Evolutionary conservation across 805 yeast species (phyloP).

Genomic region (Candida fluviatilis): DNA sequence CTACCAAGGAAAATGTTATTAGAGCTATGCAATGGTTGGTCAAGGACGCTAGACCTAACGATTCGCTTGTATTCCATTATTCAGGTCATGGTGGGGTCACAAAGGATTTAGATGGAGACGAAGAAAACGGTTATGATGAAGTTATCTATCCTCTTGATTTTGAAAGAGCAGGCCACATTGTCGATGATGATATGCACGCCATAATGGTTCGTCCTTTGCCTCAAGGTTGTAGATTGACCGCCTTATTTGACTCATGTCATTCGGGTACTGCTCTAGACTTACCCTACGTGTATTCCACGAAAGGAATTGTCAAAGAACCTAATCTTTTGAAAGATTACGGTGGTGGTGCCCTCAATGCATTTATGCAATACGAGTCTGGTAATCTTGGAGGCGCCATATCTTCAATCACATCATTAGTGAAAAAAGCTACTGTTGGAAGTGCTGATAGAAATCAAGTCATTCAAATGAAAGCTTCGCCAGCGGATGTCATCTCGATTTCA

Average conservation of each 20-base stretch:
- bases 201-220: constrained; percentile 35
- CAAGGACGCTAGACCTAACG: constrained; percentile 34
- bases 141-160: constrained; percentile 37
- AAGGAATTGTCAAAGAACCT: constrained; percentile 38
- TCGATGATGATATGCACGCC: constrained; percentile 37
- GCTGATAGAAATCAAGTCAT: constrained; percentile 22
- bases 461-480: constrained; percentile 30
- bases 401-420: constrained; percentile 30
- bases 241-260: constrained; percentile 37
- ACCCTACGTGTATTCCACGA: constrained; percentile 37
- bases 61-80: constrained; percentile 36
- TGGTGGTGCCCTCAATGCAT: constrained; percentile 28
- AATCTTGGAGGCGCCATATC: constrained; percentile 36
- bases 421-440: constrained; percentile 21
- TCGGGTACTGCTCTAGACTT: constrained; percentile 39
- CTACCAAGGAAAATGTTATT: constrained; percentile 28
- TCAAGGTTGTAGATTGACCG: constrained; percentile 34
- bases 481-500: constrained; percentile 32
- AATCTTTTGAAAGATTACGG: constrained; percentile 35
- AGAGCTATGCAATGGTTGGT: constrained; percentile 40
- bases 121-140: constrained; percentile 33
- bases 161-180: constrained; percentile 27
- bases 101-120: constrained; percentile 34
- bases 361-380: constrained; percentile 29
- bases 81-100: constrained; percentile 39